These are phyloP conservation scores for Trichoderma sp. DNA, from an alignment of 2,329 filamentous ascomycete species.

Conservation along the genomic window DNA sequence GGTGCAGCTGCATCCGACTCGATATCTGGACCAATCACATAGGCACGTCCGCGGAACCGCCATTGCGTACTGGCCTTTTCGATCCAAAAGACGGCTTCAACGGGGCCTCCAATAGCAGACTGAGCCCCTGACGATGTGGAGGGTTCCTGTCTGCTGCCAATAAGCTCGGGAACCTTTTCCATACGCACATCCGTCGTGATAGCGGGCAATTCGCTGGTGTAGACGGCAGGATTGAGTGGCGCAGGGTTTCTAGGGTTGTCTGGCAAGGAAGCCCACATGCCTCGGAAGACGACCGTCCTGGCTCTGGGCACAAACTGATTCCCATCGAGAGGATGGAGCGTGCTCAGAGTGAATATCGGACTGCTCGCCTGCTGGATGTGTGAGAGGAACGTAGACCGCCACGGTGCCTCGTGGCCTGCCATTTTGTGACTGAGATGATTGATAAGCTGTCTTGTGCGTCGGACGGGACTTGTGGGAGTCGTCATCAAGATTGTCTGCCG, in stretches of 20 bases:
- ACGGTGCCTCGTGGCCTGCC: constrained; percentile 48
- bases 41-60: constrained; percentile 77
- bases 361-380: constrained; percentile 50
- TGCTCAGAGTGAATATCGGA: constrained; percentile 54
- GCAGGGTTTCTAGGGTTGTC: constrained; percentile 73
- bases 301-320: constrained; percentile 57
- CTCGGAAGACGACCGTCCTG: constrained; percentile 81
- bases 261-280: constrained; percentile 76
- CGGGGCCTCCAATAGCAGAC: constrained; percentile 64
- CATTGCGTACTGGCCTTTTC: constrained; percentile 74
- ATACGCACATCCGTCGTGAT: constrained; percentile 89
- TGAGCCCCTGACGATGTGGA: constrained; percentile 31
- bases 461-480: constrained; percentile 19
- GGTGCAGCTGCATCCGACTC: constrained; percentile 46
- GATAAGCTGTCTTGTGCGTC: constrained; percentile 33
- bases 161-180: constrained; percentile 77
- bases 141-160: constrained; percentile 45
- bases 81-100: constrained; percentile 87
- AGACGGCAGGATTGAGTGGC: constrained; percentile 66
- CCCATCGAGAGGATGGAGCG: constrained; percentile 46
- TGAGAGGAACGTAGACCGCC: constrained; percentile 54
- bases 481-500: constrained; percentile 24
- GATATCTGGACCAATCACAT: constrained; percentile 71
- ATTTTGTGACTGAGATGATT: constrained; percentile 35
- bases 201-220: constrained; percentile 74